Evolutionary conservation across 2,329 filamentous ascomycete species (phyloP), one percentile per base, ranked within the genome.

Genomic region (Fusarium sublunatum): DNA sequence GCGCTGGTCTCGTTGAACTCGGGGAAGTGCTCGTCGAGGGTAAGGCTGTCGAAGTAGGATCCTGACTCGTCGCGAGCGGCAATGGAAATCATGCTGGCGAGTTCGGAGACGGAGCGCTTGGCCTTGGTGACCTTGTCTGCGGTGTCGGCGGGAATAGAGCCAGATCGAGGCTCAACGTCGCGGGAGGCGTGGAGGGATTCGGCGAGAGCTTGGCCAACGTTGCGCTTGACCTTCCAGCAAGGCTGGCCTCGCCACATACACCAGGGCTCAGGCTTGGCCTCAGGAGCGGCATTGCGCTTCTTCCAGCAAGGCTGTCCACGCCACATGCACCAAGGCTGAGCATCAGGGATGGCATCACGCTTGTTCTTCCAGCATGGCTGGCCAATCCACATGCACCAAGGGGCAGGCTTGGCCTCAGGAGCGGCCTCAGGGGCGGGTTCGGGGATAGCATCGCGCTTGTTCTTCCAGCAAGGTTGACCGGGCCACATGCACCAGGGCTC

Each of bases 221-320:
- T 76, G 45, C 77, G 77, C 70, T 77, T 79, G 51, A 72, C 74
- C 65, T 78, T 78, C 68, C 70, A 73, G 75, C 81, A 82, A n/a
- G 72, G 66, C 55, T 77, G 72, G 31, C 80, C 79, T 28, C 72
- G 72, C 34, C 73, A 69, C 60, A 74, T 63, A 68, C 81, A 81
- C 64, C 73, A 74, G 6, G 71, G 69, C 39, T 70, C 62, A 13
- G 68, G 63, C 29, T 70, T 61, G 13, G 68, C 62, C 29, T 62
- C 67, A 6, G 67, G 53, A 31, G 54, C 55, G 39, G 70, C 64
- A 1, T 68, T 63, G 7, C 60, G 49, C 34, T 65, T 63, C 43
- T 56, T 53, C 51, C 53, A 60, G 41, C 62, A 66, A 5, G 63
- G 45, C 13, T 66, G 63, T 0, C 63, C 63, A 22, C 39, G 45